These are phyloP conservation scores for Jaltomata sinuosa DNA, from an alignment of 257 asterid genomes.

Conservation along the genomic window DNA sequence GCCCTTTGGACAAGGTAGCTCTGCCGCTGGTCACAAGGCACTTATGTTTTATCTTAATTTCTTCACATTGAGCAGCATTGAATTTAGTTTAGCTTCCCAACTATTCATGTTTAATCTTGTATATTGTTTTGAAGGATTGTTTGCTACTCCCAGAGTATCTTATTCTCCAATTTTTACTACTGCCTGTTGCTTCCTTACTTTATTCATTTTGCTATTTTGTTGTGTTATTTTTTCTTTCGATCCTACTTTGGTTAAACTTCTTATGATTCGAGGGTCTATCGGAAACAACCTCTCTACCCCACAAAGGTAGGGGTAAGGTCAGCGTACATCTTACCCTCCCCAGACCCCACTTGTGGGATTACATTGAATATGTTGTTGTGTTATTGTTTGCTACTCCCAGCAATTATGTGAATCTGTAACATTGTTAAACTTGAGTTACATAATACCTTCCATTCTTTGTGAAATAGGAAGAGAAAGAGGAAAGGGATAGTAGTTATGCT, in stretches of 20 bases:
- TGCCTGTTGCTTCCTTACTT: too few relatives aligned
- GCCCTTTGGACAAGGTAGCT: too few relatives aligned
- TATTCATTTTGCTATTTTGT: too few relatives aligned
- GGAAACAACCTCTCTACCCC: too few relatives aligned
- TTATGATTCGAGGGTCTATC: too few relatives aligned
- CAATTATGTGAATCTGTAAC: background rate
- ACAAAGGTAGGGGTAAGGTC: too few relatives aligned
- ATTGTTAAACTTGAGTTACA: background rate
- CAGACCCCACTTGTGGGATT: too few relatives aligned
- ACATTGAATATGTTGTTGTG: too few relatives aligned
- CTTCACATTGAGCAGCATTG: background rate
- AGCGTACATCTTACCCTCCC: too few relatives aligned
- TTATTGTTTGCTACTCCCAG: background rate
- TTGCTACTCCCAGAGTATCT: background rate
- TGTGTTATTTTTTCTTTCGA: too few relatives aligned
- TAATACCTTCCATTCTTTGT: background rate
- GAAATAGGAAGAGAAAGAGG: background rate
- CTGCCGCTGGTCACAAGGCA: background rate
- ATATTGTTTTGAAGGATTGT: background rate
- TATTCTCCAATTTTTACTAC: too few relatives aligned
- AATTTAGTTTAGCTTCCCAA: background rate
- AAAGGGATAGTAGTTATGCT: background rate
- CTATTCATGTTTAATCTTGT: background rate
- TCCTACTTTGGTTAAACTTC: too few relatives aligned
- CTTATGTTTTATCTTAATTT: background rate